Base-by-base conservation (phyloP, 345 rosid genomes). In the Gossypium bickii region DNA sequence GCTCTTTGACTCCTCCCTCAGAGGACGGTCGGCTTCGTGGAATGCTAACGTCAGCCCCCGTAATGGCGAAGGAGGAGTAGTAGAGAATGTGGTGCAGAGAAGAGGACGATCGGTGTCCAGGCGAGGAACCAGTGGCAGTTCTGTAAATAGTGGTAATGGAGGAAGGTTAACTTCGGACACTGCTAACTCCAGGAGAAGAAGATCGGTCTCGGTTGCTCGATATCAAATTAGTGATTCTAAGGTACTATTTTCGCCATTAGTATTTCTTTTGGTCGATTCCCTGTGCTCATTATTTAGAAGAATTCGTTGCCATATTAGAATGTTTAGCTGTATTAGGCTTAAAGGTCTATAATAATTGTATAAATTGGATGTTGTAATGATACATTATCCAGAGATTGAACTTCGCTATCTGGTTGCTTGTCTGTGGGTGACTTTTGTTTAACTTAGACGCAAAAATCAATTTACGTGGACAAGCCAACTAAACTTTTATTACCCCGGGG, bases 71-170 rank as follows among this genome's bases (percentile, higher is more conserved):
- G 80, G 67, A 66, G 71, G 64, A 1, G 77, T 76, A 57, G 83
- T 77, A n/a, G 80, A 12, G 17, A 73, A 70, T 34, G 76, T 58
- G 76, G 70, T 87, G 57, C 89, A 80, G 79, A 86, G 97, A 79
- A 90, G 97, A 53, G 98, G 97, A 20, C 64, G 98, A 87, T 89
- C 98, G 68, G 95, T 87, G 2, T 86, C 93, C 70, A 94, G 98
- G 89, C 87, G 77, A 70, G 60, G 80, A 38, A 70, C 83, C 22
- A 86, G 86, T 78, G 82, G 82, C 27, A 79, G 20, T 61, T 72
- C 16, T 38, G 73, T 72, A 60, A 78, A 80, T 44, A 18, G 68
- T 57, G 72, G 81, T 24, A 72, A 45, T 63, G 73, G 58, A 15
- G 81, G 82, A 68, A 83, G 83, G 81, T 70, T 61, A 34, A 60